Evolutionary conservation across 2,329 filamentous ascomycete species (phyloP).

Genomic region (Talaromyces sp.): DNA sequence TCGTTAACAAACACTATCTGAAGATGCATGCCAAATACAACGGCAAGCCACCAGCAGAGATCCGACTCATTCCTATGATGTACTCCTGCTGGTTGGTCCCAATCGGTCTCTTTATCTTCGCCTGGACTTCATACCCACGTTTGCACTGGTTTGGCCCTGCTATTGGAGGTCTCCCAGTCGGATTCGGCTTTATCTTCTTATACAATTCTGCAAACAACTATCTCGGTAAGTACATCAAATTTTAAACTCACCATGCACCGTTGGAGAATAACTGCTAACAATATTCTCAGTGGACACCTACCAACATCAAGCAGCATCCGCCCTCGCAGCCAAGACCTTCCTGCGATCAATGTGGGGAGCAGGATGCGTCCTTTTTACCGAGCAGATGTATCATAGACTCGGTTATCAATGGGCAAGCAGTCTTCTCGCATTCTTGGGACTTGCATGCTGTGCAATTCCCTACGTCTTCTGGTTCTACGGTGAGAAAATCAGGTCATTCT

Average conservation of each 20-base stretch:
- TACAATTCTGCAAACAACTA: constrained; percentile 79
- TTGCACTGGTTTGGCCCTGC: constrained; percentile 71
- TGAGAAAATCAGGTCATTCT: constrained; percentile 65
- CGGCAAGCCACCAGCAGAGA: constrained; percentile 73
- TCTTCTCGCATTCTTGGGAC: constrained; percentile 69
- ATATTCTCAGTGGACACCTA: constrained; percentile 57
- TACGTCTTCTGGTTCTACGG: constrained; percentile 80
- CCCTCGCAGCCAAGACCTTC: constrained; percentile 78
- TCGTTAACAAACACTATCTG: constrained; percentile 81
- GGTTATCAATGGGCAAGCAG: constrained; percentile 74
- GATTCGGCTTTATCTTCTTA: constrained; percentile 79
- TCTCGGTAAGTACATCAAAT: constrained; percentile 44
- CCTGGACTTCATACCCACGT: constrained; percentile 65
- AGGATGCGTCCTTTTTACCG: constrained; percentile 72
- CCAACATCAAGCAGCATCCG: constrained; percentile 74
- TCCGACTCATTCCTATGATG: constrained; percentile 81
- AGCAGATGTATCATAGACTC: constrained; percentile 73
- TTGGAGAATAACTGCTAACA: constrained; percentile 17
- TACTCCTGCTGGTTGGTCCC: constrained; percentile 70
- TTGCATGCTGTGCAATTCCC: constrained; percentile 79
- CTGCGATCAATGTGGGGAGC: constrained; percentile 80
- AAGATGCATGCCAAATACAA: constrained; percentile 60
- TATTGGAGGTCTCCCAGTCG: constrained; percentile 69
- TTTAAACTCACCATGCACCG: not conserved
- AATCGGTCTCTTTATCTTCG: constrained; percentile 65